Conservation (phyloP, 306 rosid genomes). For the Pueraria montana region DNA sequence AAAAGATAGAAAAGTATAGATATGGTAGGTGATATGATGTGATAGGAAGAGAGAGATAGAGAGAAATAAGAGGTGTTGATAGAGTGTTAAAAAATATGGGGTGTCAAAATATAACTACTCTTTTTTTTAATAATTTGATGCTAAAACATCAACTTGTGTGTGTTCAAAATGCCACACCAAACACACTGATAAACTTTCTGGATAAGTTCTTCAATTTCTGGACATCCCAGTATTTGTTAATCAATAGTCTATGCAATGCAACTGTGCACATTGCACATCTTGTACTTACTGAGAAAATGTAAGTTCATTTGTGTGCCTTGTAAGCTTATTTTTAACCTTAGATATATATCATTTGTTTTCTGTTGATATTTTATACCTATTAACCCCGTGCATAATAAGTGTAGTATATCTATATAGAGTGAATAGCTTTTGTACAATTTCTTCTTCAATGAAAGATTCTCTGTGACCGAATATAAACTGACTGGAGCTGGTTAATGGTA, state of each 20-base stretch:
- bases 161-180: neutral
- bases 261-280: constrained; percentile 1
- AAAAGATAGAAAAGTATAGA: too few species aligned
- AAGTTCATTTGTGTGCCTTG: constrained; percentile 28
- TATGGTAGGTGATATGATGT: too few species aligned
- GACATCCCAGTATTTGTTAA: neutral
- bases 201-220: constrained; percentile 6
- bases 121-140: neutral
- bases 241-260: constrained; percentile 7
- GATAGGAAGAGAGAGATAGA: too few species aligned
- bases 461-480: constrained; percentile 15
- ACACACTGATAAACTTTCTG: neutral
- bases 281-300: constrained; percentile 26
- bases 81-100: too few species aligned
- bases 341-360: constrained; percentile 7
- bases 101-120: too few species aligned
- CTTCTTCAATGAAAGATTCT: constrained; percentile 2
- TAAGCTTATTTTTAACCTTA: constrained; percentile 22
- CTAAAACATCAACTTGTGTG: neutral
- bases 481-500: constrained; percentile 35
- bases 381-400: neutral
- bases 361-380: constrained; percentile 21
- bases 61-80: too few species aligned
- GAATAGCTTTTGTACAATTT: constrained; percentile 39
- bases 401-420: neutral